Evolutionary conservation across 1,139 yeast species (phyloP).

Genomic region (Scheffersomyces segobiensis): DNA sequence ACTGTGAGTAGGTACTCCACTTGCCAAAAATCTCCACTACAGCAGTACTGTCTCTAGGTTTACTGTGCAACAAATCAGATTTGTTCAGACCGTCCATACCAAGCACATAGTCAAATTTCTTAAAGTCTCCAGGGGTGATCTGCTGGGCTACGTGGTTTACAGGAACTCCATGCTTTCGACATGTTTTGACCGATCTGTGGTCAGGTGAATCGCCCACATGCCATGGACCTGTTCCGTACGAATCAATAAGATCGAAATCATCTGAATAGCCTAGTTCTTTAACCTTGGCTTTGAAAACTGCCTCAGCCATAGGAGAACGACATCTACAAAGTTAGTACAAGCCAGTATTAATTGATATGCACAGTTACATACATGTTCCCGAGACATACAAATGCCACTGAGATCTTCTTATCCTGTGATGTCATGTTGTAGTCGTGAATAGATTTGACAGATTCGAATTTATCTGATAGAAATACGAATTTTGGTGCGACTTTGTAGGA

Average conservation of each 20-base stretch:
- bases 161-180: conserved; percentile 71
- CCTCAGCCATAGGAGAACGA: conserved; percentile 98
- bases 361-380: conserved; percentile 73
- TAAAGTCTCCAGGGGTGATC: conserved; percentile 57
- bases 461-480: background rate
- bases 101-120: conserved; percentile 74
- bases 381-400: conserved; percentile 86
- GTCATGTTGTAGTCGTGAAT: conserved; percentile 3
- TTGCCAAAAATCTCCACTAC: conserved; percentile 71
- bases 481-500: background rate
- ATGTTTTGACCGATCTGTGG: conserved; percentile 66
- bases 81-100: conserved; percentile 82
- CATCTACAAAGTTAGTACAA: conserved; percentile 47
- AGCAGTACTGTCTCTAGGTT: conserved; percentile 57
- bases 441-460: background rate
- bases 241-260: conserved; percentile 62
- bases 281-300: conserved; percentile 73
- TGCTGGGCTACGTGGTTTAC: conserved; percentile 77
- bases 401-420: conserved; percentile 34
- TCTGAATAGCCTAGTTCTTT: conserved; percentile 41
- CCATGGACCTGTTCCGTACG: conserved; percentile 87
- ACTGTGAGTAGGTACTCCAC: conserved; percentile 56
- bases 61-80: conserved; percentile 55
- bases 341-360: background rate
- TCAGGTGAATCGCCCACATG: conserved; percentile 86